Conservation (phyloP, 345 rosid species). For the Eucalyptus fibrosa region DNA sequence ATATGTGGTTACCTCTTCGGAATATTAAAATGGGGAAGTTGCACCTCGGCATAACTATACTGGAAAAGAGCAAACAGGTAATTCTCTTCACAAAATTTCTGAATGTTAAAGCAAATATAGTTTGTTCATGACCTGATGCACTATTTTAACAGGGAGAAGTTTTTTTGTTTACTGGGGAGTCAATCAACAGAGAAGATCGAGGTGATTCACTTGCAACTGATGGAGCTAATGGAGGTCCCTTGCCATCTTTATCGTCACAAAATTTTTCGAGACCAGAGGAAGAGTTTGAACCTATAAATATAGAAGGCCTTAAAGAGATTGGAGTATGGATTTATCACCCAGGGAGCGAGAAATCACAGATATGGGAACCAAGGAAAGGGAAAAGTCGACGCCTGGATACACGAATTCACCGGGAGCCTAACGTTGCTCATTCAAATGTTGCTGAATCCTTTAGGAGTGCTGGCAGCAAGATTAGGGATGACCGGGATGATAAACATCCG, state of each 20-base stretch:
- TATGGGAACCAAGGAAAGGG: constrained; percentile 85
- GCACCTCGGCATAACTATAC: constrained; percentile 65
- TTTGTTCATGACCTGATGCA: neutral
- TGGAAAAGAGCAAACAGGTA: constrained; percentile 47
- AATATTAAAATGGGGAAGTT: constrained; percentile 72
- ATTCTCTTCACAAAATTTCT: neutral
- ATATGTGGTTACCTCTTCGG: constrained; percentile 86
- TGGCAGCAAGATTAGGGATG: constrained; percentile 42
- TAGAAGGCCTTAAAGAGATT: constrained; percentile 62
- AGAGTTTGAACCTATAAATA: constrained; percentile 61
- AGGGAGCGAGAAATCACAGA: constrained; percentile 61
- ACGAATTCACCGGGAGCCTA: constrained; percentile 17
- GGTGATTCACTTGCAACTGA: neutral
- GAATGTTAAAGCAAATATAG: neutral
- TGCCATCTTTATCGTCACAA: constrained; percentile 27
- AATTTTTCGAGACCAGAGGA: constrained; percentile 37
- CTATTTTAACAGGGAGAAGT: constrained; percentile 13
- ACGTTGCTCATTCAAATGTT: neutral
- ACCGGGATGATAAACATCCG: constrained; percentile 15
- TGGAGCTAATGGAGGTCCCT: constrained; percentile 15
- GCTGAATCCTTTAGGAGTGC: neutral
- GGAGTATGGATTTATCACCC: constrained; percentile 90
- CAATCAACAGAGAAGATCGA: constrained; percentile 1
- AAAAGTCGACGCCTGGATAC: constrained; percentile 40
- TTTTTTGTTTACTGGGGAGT: constrained; percentile 12